These are phyloP conservation scores for Aspergillus fischeri DNA, from an alignment of 2,329 filamentous ascomycete genomes.

Conservation along the genomic window DNA sequence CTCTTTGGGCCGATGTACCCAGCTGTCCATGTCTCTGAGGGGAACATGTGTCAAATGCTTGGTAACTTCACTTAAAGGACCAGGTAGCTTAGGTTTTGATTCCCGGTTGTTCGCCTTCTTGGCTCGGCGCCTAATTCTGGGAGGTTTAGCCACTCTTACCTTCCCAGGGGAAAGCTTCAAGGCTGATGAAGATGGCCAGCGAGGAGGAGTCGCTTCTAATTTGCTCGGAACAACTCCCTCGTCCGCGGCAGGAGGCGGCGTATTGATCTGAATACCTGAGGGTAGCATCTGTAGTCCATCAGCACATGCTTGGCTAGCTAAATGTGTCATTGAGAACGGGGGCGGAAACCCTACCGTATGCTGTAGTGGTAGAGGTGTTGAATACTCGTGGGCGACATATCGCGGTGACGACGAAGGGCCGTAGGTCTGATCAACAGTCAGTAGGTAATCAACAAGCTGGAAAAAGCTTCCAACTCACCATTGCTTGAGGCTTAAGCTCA, in stretches of 20 bases:
- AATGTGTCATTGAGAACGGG: neutral
- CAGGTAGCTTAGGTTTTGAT: constrained; percentile 8
- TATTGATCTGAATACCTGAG: constrained; percentile 17
- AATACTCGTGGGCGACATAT: constrained; percentile 13
- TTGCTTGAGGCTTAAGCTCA: constrained; percentile 8
- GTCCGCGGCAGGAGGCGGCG: constrained; percentile 21
- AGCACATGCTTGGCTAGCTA: neutral
- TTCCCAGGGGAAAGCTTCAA: constrained; percentile 10
- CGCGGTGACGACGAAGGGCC: constrained; percentile 11
- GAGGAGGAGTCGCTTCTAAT: constrained; percentile 10
- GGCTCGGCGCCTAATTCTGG: constrained; percentile 9
- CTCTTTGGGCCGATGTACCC: constrained; percentile 68
- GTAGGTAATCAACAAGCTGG: neutral
- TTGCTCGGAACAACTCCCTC: constrained; percentile 11
- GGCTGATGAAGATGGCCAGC: constrained; percentile 15
- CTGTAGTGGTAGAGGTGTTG: constrained; percentile 12
- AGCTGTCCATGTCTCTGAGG: constrained; percentile 73
- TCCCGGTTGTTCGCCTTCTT: constrained; percentile 8
- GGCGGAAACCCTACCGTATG: constrained; percentile 18
- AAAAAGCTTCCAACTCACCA: constrained; percentile 15
- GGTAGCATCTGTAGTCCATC: constrained; percentile 13
- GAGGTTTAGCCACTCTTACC: constrained; percentile 10
- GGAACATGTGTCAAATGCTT: constrained; percentile 47
- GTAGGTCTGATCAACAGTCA: constrained; percentile 14
- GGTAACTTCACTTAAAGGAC: constrained; percentile 27